Percentiles rank a stretch among this genome's conserved stretches.
Conservation (phyloP, 225 moss, liverwort and hornwort species). For the Marchantia paleacea region DNA sequence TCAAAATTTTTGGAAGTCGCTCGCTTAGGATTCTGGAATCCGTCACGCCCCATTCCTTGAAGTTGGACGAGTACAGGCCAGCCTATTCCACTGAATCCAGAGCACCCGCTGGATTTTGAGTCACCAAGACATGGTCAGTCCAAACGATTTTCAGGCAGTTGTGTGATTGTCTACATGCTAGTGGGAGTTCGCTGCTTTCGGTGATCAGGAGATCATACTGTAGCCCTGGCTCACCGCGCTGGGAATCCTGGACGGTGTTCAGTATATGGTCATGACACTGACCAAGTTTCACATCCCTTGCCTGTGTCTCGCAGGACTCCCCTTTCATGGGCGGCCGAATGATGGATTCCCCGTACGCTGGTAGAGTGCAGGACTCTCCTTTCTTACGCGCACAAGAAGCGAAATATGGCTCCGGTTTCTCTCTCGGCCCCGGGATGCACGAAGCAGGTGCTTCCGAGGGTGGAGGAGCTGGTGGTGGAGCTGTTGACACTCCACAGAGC, state of each 20-base stretch:
- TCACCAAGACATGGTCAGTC: slow-evolving; percentile 5
- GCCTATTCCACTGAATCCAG: neutral
- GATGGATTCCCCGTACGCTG: slow-evolving; percentile 40
- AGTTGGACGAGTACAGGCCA: neutral
- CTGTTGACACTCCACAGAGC: slow-evolving; percentile 34
- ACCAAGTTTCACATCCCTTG: neutral
- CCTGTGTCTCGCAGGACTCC: neutral
- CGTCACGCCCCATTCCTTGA: neutral
- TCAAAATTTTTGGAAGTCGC: neutral
- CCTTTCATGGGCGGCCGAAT: slow-evolving; percentile 22
- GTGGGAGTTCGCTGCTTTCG: neutral
- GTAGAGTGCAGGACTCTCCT: slow-evolving; percentile 36
- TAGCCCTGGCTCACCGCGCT: neutral
- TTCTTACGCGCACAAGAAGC: slow-evolving; percentile 41
- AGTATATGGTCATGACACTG: neutral
- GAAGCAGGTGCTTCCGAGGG: slow-evolving; percentile 28
- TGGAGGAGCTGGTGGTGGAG: slow-evolving; percentile 1
- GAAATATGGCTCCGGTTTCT: slow-evolving; percentile 39
- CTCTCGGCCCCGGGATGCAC: slow-evolving; percentile 42
- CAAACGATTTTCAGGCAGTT: neutral
- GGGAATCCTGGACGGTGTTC: neutral
- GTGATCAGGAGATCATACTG: neutral
- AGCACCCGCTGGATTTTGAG: neutral
- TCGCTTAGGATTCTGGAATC: neutral
- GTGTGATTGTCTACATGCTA: neutral